Conservation (phyloP, 129 eudicot species). For the Dittrichia graveolens region DNA sequence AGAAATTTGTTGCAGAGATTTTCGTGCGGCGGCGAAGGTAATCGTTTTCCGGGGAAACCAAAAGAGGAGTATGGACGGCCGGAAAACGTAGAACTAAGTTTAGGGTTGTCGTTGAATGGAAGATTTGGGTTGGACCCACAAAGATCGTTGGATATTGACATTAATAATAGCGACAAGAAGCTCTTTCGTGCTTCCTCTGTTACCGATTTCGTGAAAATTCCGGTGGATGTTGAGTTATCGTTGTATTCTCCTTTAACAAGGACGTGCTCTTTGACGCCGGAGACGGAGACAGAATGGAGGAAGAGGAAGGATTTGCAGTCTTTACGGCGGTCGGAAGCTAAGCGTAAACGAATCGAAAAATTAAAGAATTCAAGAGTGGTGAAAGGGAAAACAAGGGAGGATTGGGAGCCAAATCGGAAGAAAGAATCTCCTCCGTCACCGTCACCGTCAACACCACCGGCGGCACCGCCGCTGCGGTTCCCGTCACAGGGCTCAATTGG, state of each 20-base stretch:
- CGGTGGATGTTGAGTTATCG: conserved; percentile 36
- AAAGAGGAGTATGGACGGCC: conserved; percentile 10
- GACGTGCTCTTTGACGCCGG: conserved; percentile 62
- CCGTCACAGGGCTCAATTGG: conserved; percentile 42
- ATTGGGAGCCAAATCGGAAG: conserved; percentile 1
- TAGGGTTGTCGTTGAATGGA: conserved; percentile 68
- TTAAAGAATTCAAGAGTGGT: conserved; percentile 36
- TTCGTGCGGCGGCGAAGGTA: conserved; percentile 19
- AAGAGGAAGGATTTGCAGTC: conserved; percentile 59
- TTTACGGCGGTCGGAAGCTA: conserved; percentile 51
- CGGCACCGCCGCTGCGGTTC: conserved; percentile 7
- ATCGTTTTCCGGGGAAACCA: conserved; percentile 2
- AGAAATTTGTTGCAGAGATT: conserved; percentile 40
- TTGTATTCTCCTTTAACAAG: conserved; percentile 38
- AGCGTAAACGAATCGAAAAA: conserved; percentile 56
- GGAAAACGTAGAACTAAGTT: conserved; percentile 48
- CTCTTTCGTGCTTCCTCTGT: conserved; percentile 48
- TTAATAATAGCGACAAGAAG: neutral
- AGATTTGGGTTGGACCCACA: conserved; percentile 60
- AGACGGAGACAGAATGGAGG: conserved; percentile 57
- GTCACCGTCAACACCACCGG: neutral
- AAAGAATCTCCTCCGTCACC: conserved; percentile 17
- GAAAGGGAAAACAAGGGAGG: neutral
- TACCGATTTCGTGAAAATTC: conserved; percentile 23
- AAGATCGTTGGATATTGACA: neutral